Percentiles rank a stretch among this genome's conserved stretches.
Evolutionary conservation across 305 asterid species (phyloP).

Genomic region (Plantago rigida): DNA sequence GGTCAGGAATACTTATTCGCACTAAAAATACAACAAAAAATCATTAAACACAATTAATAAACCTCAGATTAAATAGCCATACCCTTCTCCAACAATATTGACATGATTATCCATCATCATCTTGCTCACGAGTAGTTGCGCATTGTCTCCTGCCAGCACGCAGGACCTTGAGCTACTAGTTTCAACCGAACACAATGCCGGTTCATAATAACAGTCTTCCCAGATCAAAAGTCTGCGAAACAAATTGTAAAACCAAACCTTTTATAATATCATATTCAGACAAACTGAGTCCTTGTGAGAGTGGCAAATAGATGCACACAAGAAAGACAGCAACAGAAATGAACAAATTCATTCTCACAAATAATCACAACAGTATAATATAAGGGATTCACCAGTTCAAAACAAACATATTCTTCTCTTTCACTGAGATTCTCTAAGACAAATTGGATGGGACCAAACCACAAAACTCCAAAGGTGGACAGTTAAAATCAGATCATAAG

Average conservation of each 20-base stretch:
- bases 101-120: slow-evolving; percentile 82
- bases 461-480: slow-evolving; percentile 49
- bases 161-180: slow-evolving; percentile 29
- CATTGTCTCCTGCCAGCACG: slow-evolving; percentile 36
- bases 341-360: slow-evolving; percentile 25
- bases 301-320: slow-evolving; percentile 38
- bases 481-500: slow-evolving; percentile 35
- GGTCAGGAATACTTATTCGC: slow-evolving; percentile 2
- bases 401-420: slow-evolving; percentile 30
- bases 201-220: slow-evolving; percentile 81
- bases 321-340: slow-evolving; percentile 35
- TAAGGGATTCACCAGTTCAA: slow-evolving; percentile 34
- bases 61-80: slow-evolving; percentile 15
- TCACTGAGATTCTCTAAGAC: slow-evolving; percentile 53
- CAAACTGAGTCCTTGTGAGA: neutral
- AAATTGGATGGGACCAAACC: slow-evolving; percentile 42
- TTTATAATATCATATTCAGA: slow-evolving; percentile 4
- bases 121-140: slow-evolving; percentile 62
- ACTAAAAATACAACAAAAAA: neutral
- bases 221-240: slow-evolving; percentile 72
- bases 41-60: neutral
- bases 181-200: slow-evolving; percentile 34
- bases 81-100: slow-evolving; percentile 83
- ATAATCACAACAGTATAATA: slow-evolving; percentile 29
- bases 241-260: slow-evolving; percentile 8